phyloP scores from a whole-genome alignment of 768 basidiomycete genomes.

The Ramaria rubella region DNA sequence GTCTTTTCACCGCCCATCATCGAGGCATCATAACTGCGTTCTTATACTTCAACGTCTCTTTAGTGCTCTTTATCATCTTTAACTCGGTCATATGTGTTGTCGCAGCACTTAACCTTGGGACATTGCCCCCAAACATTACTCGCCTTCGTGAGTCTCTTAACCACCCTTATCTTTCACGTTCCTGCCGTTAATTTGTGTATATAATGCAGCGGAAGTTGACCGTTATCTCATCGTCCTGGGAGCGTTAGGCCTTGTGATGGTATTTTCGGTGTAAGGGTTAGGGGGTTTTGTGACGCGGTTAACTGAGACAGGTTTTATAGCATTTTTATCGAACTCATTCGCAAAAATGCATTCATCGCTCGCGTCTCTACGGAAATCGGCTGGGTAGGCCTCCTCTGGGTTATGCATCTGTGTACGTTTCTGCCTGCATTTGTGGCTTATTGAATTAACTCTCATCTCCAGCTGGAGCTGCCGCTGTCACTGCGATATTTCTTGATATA shows the following conservation, averaged over 20 bases:
- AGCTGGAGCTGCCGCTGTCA: constrained; percentile 50
- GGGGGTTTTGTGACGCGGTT: background rate
- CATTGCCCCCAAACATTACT: background rate
- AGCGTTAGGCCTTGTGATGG: constrained; percentile 47
- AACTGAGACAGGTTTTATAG: constrained; percentile 23
- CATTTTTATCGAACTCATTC: constrained; percentile 53
- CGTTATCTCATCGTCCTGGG: constrained; percentile 55
- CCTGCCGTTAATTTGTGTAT: constrained; percentile 11
- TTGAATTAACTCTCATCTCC: constrained; percentile 4
- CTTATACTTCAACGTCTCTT: background rate
- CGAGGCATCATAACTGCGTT: background rate
- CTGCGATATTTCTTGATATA: constrained; percentile 31
- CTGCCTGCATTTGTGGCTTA: background rate
- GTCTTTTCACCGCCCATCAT: constrained; percentile 19
- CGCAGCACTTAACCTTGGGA: constrained; percentile 61
- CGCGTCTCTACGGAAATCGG: constrained; percentile 67
- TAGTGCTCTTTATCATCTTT: constrained; percentile 35
- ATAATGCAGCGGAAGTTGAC: constrained; percentile 40
- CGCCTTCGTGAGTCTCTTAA: constrained; percentile 7
- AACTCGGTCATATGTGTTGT: constrained; percentile 59
- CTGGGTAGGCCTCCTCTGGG: constrained; percentile 54
- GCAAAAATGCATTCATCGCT: constrained; percentile 43
- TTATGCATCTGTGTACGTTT: constrained; percentile 52
- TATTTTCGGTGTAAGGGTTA: constrained; percentile 50
- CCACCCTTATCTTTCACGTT: background rate